phyloP scores from a whole-genome alignment of 768 basidiomycete species.

The Amanita subjunquillea region DNA sequence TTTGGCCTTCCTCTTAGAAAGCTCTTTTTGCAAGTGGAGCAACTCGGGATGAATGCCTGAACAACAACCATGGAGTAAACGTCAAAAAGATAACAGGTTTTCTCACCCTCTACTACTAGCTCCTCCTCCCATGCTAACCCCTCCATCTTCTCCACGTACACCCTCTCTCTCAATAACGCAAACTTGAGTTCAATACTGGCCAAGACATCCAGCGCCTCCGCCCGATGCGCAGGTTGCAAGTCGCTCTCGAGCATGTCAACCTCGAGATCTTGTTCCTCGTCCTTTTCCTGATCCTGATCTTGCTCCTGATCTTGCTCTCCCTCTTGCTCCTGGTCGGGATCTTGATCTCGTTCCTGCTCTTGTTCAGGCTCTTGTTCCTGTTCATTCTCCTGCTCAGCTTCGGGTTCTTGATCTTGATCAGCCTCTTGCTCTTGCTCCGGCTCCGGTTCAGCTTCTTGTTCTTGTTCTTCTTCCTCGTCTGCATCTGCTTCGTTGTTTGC shows the following conservation, averaged over 20 bases:
- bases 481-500: conserved; percentile 11
- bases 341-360: conserved; percentile 30
- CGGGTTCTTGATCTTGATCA: conserved; percentile 16
- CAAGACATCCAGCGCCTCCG: conserved; percentile 81
- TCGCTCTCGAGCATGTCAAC: conserved; percentile 47
- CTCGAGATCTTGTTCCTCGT: conserved; percentile 30
- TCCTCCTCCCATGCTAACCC: conserved; percentile 81
- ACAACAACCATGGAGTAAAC: conserved; percentile 3
- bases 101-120: conserved; percentile 66
- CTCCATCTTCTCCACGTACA: conserved; percentile 95
- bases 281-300: conserved; percentile 16
- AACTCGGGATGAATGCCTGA: conserved; percentile 83
- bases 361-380: conserved; percentile 16
- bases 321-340: conserved; percentile 21
- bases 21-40: conserved; percentile 67
- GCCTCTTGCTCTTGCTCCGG: conserved; percentile 23
- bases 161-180: conserved; percentile 71
- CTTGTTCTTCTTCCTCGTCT: conserved; percentile 13
- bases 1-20: conserved; percentile 70
- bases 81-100: not conserved
- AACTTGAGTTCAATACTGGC: conserved; percentile 91
- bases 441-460: conserved; percentile 16
- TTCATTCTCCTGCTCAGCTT: conserved; percentile 20
- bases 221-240: conserved; percentile 70
- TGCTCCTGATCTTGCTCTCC: conserved; percentile 13